A percentile compares a stretch with the other conserved stretches of the same genome.
These are phyloP conservation scores for Penicillium sp. DNA, from an alignment of 2,329 filamentous ascomycete genomes.

Conservation along the genomic window DNA sequence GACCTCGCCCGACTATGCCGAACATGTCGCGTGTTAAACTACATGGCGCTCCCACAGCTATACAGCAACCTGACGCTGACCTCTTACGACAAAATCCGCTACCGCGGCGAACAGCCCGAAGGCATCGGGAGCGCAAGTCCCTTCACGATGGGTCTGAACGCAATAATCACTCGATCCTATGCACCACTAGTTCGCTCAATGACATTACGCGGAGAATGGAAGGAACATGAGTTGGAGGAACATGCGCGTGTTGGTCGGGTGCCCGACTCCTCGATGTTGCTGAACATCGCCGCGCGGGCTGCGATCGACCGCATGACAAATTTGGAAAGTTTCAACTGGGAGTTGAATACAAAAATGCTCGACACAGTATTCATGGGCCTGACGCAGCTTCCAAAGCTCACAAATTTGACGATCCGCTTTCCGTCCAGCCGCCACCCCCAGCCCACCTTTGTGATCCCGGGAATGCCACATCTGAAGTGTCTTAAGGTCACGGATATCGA, in stretches of 20 bases:
- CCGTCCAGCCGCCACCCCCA: slow-evolving; percentile 58
- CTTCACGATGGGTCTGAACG: slow-evolving; percentile 64
- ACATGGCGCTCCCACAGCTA: slow-evolving; percentile 64
- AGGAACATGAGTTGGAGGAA: slow-evolving; percentile 58
- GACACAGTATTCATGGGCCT: slow-evolving; percentile 61
- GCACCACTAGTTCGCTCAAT: slow-evolving; percentile 56
- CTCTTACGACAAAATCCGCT: slow-evolving; percentile 61
- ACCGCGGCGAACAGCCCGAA: slow-evolving; percentile 58
- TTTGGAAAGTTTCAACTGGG: slow-evolving; percentile 60
- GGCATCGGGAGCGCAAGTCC: slow-evolving; percentile 64
- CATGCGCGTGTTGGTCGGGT: slow-evolving; percentile 59
- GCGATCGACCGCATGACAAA: slow-evolving; percentile 61
- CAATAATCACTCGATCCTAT: slow-evolving; percentile 59
- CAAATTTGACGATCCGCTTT: slow-evolving; percentile 57
- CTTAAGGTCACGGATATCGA: slow-evolving; percentile 62
- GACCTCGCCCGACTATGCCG: slow-evolving; percentile 62
- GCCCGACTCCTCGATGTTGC: slow-evolving; percentile 65
- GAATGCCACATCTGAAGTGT: slow-evolving; percentile 56
- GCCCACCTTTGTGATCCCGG: slow-evolving; percentile 57
- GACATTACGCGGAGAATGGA: slow-evolving; percentile 58
- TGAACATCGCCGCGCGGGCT: slow-evolving; percentile 61
- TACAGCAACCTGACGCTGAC: slow-evolving; percentile 59
- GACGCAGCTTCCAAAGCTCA: slow-evolving; percentile 51
- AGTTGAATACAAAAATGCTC: slow-evolving; percentile 61
- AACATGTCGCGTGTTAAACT: slow-evolving; percentile 63